Percentiles rank a stretch among this genome's conserved stretches.
These are phyloP conservation scores for Erythrobasidium yunnanense DNA, from an alignment of 768 basidiomycete species.

Conservation along the genomic window DNA sequence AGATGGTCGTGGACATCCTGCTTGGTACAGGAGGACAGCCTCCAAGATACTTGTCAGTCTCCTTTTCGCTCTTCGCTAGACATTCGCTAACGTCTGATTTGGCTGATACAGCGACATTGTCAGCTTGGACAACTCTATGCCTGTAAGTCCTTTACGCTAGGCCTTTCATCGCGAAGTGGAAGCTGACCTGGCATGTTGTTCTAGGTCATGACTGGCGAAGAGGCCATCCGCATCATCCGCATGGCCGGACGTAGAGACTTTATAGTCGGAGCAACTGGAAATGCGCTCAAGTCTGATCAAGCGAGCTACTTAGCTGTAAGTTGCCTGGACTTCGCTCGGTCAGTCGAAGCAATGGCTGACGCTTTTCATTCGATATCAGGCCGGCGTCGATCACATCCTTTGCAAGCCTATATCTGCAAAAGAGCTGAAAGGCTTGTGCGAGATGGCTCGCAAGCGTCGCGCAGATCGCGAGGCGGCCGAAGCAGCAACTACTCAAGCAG, in stretches of 20 bases:
- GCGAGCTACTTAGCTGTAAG: constrained; percentile 19
- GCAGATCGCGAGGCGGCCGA: background rate
- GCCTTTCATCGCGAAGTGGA: no score
- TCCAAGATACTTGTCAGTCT: no score
- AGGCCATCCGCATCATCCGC: constrained; percentile 56
- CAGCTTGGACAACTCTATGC: constrained; percentile 54
- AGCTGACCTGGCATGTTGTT: background rate
- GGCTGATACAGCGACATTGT: no score
- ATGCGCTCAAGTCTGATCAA: constrained; percentile 47
- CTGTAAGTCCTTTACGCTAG: background rate
- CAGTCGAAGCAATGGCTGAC: background rate
- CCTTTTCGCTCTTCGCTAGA: no score
- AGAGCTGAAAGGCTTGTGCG: constrained; percentile 30
- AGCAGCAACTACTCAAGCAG: background rate
- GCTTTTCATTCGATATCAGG: constrained; percentile 5
- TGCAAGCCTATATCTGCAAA: constrained; percentile 32
- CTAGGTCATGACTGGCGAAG: constrained; percentile 54
- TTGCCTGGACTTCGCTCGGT: background rate
- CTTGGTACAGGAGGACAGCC: constrained; percentile 45
- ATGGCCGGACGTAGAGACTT: constrained; percentile 59
- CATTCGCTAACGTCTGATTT: no score
- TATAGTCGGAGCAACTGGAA: constrained; percentile 53
- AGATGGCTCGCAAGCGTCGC: constrained; percentile 31
- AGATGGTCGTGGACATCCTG: constrained; percentile 62
- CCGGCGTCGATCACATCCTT: constrained; percentile 38